Base-by-base conservation (phyloP, 2,329 filamentous ascomycete species). In the Epichloe sibirici region DNA sequence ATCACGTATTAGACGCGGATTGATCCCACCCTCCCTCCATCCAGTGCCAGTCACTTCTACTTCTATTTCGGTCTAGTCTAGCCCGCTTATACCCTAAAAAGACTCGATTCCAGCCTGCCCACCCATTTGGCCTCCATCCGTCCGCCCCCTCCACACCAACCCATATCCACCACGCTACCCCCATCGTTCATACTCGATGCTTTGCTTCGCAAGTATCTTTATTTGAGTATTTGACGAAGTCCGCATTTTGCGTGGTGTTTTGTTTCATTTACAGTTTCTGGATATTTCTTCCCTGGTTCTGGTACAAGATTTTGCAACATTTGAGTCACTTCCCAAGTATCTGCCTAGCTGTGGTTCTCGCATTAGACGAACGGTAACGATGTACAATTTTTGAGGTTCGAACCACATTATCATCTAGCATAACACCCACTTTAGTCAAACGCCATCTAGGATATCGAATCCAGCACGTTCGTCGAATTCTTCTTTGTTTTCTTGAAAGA, bases 1-100 rank as follows among this genome's bases (percentile, higher is more conserved):
- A 54, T 54, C 53, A 55, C 47, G 45, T 49, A 54, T 52, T 55
- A 52, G 53, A 55, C 53, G 51, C 51, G 23, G 43, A 48, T 48
- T 44, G 21, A 34, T 45, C 51, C 50, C 45, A 45, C 34, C 42
- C 49, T 48, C 34, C 42, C 49, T 48, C 34, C 45, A 46, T 45
- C 43, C 17, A 42, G 23, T 25, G 25, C 39, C 17, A 44, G 45
- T 48, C 40, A 43, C 53, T 51, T 48, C 31, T 25, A 45, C 37
- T 40, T 51, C 38, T 45, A 12, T 45, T 38, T 45, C 51, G 34
- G 45, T 45, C 51, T 49, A 45, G 43, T 49, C 52, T 31, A 8
- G 23, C 43, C 31, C 51, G 34, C 21, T 48, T 52, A 45, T 13
- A 38, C 45, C 23, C 17, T 21, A 17, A 28, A 25, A 48, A 45